These are phyloP conservation scores for Cylindrotheca fusiformis DNA, from an alignment of 108 stramenopile genomes.

Conservation along the genomic window DNA sequence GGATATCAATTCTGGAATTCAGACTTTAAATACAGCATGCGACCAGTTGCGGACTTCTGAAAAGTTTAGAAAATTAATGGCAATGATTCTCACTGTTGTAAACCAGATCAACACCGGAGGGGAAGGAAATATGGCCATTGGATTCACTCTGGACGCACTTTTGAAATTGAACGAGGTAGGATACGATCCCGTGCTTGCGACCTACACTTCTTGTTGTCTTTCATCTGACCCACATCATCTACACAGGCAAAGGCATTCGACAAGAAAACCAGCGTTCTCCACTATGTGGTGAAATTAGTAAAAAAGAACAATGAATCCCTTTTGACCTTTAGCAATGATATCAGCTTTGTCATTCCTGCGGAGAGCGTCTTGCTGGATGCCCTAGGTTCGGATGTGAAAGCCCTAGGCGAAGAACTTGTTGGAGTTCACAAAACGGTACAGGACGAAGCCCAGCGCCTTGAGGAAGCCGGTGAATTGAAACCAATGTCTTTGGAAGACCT, in stretches of 20 bases:
- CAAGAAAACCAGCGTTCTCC: constrained; percentile 93
- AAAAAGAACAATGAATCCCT: constrained; percentile 67
- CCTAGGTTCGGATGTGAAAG: constrained; percentile 56
- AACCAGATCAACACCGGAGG: constrained; percentile 93
- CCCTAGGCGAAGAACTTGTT: constrained; percentile 52
- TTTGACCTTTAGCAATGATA: constrained; percentile 62
- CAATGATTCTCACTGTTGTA: constrained; percentile 87
- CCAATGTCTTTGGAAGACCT: constrained; percentile 49
- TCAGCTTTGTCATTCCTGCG: constrained; percentile 56
- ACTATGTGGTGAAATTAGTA: constrained; percentile 84
- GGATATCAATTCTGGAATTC: constrained; percentile 58
- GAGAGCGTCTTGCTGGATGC: constrained; percentile 61
- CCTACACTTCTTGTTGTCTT: neutral
- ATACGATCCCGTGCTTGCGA: neutral
- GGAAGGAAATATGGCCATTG: constrained; percentile 76
- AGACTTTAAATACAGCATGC: constrained; percentile 69
- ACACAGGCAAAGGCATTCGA: constrained; percentile 92
- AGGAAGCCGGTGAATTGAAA: constrained; percentile 31
- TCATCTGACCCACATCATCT: neutral
- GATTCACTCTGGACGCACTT: constrained; percentile 93
- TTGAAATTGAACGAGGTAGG: constrained; percentile 90
- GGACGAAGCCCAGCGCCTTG: constrained; percentile 53
- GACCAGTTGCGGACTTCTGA: constrained; percentile 74
- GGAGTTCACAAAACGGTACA: constrained; percentile 50
- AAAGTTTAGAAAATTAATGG: constrained; percentile 82